Evolutionary conservation across 805 yeast species (phyloP).

Genomic region (Lipomyces mesembrius): DNA sequence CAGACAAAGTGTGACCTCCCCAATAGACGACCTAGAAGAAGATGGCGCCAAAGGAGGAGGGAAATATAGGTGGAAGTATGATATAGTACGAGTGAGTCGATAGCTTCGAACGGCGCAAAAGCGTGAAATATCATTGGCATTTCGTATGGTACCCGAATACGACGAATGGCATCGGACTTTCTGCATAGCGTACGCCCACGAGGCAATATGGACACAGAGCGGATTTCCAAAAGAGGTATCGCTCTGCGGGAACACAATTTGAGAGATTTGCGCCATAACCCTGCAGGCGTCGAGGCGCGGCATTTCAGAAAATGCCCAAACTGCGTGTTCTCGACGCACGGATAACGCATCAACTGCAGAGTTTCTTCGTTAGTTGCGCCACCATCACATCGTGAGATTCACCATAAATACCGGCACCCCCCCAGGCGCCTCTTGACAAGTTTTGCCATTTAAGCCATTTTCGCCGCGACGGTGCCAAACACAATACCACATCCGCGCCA

Average conservation of each 20-base stretch:
- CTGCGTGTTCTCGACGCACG: background rate
- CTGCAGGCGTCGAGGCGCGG: background rate
- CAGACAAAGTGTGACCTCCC: too few species aligned
- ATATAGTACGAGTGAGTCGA: too few species aligned
- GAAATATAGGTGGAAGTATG: too few species aligned
- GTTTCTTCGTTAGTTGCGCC: background rate
- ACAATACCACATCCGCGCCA: conserved; percentile 6
- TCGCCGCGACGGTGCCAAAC: conserved; percentile 5
- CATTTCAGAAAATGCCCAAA: background rate
- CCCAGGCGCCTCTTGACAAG: background rate
- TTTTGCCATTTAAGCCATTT: conserved; percentile 8
- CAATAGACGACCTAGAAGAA: too few species aligned
- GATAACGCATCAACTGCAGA: conserved; percentile 1
- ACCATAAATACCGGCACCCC: background rate
- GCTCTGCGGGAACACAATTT: background rate
- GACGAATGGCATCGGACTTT: too few species aligned
- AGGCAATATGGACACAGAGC: too few species aligned
- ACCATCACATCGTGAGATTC: background rate
- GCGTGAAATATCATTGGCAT: too few species aligned
- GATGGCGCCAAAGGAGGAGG: too few species aligned
- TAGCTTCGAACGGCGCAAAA: too few species aligned
- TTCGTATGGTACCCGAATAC: too few species aligned
- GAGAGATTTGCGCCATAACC: background rate
- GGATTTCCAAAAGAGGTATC: background rate
- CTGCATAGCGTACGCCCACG: too few species aligned